phyloP scores from a whole-genome alignment of 1,284 basidiomycete genomes.

The Pseudozyma flocculosa region DNA sequence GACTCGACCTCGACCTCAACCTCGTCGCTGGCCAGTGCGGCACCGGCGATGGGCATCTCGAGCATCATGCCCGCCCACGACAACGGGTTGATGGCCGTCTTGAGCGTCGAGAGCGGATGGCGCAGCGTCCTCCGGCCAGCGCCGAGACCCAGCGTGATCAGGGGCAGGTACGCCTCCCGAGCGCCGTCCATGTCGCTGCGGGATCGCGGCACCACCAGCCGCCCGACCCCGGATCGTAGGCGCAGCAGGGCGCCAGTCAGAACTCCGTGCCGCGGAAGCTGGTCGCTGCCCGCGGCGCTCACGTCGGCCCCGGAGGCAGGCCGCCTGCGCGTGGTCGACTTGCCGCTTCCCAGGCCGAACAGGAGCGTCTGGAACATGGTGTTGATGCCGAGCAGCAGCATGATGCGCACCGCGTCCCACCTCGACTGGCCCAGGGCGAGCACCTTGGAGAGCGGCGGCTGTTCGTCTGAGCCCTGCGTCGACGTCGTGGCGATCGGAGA shows the following conservation, averaged over 20 bases:
- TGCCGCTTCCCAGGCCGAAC: neutral
- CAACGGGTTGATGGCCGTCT: neutral
- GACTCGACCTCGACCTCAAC: no score
- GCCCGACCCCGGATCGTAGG: neutral
- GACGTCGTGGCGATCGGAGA: no score
- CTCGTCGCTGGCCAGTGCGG: neutral
- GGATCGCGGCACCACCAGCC: neutral
- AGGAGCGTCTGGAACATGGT: neutral
- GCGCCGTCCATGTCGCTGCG: neutral
- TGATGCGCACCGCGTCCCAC: neutral
- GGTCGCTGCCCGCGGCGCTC: no score
- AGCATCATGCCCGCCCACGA: neutral
- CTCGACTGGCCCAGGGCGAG: neutral
- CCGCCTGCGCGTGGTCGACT: no score
- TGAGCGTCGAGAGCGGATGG: neutral
- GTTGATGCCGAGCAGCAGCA: neutral
- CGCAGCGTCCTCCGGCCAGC: no score
- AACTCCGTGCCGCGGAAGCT: no score
- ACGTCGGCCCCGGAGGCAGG: no score
- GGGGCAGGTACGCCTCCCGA: neutral
- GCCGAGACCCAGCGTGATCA: neutral
- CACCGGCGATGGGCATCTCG: neutral
- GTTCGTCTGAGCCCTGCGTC: no score
- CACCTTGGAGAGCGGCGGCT: neutral
- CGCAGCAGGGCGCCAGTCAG: neutral